Conservation (phyloP, 2,329 filamentous ascomycete genomes). For the Alternaria metachromatica region DNA sequence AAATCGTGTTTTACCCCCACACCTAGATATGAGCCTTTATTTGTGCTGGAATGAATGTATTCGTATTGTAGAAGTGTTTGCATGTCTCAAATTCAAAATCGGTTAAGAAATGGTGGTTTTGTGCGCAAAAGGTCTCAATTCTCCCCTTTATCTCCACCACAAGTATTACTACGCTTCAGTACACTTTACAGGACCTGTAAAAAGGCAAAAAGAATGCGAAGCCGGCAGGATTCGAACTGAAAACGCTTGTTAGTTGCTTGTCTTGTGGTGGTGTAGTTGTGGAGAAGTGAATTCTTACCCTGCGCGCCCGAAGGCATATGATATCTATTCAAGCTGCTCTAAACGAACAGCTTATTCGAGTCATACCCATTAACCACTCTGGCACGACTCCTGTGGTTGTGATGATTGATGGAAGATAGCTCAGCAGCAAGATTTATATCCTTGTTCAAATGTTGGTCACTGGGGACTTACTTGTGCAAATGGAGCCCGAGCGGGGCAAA, state of each 20-base stretch:
- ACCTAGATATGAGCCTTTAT: not conserved
- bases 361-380: conserved; percentile 36
- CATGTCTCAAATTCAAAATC: not conserved
- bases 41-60: not conserved
- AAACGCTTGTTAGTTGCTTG: not conserved
- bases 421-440: not conserved
- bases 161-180: not conserved
- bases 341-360: conserved; percentile 20
- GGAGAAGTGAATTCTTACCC: not conserved
- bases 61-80: not conserved
- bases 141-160: not conserved
- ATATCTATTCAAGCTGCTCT: conserved; percentile 18
- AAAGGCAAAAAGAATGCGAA: not conserved
- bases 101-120: not conserved
- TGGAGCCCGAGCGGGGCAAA: not conserved
- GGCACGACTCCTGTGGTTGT: conserved; percentile 7
- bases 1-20: not conserved
- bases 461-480: not conserved
- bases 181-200: not conserved
- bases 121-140: not conserved
- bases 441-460: not conserved
- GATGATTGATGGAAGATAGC: not conserved
- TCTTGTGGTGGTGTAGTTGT: not conserved
- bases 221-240: not conserved
- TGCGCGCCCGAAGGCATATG: conserved; percentile 32